Evolutionary conservation across 2,329 filamentous ascomycete genomes (phyloP), one percentile per base, ranked within the genome.

Genomic region (Aspergillus ochraceus): DNA sequence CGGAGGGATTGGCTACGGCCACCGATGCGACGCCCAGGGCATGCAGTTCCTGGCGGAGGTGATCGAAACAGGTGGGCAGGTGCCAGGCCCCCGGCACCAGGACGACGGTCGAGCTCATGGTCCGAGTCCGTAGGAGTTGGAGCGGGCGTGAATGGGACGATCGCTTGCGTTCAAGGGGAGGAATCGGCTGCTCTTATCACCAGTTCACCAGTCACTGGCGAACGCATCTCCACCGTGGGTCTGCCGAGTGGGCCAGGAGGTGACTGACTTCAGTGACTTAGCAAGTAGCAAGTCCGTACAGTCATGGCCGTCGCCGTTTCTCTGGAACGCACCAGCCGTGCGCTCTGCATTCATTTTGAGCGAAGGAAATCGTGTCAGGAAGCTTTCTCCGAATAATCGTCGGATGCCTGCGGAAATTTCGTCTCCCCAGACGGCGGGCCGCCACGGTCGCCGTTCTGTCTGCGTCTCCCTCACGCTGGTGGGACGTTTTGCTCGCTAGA

Each of bases 11-110:
- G 3, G 65, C 60, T 29, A 74, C 67, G 9, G 70, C 72, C 46
- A 68, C 67, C 0, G 72, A 71, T 8, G 68, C 52, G 60, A 74
- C 78, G 3, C 73, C 77, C n/a, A 68, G 65, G 2, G 49, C 55
- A 9, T 70, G 55, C 6, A 80, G 74, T 9, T 63, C 66, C 14
- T 68, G 59, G 11, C 70, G 70, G 2, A 76, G 63, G 2, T 62
- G 58, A 30, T 72, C 62, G 54, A 72, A 80, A 57, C 68, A 64
- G 26, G 59, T 56, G 2, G 76, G 70, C 1, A 61, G 63, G 54
- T 78, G 67, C 76, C 77, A 80, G 14, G 76, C 77, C 14, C 78
- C 79, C 0, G 76, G 75, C 11, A 72, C 72, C 52, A 80, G 72
- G 17, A 80, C 67, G 19, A 80, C 68, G 5, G 63, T 68, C 12